phyloP scores from a whole-genome alignment of 2,329 filamentous ascomycete species.

The Exophiala spinifera region DNA sequence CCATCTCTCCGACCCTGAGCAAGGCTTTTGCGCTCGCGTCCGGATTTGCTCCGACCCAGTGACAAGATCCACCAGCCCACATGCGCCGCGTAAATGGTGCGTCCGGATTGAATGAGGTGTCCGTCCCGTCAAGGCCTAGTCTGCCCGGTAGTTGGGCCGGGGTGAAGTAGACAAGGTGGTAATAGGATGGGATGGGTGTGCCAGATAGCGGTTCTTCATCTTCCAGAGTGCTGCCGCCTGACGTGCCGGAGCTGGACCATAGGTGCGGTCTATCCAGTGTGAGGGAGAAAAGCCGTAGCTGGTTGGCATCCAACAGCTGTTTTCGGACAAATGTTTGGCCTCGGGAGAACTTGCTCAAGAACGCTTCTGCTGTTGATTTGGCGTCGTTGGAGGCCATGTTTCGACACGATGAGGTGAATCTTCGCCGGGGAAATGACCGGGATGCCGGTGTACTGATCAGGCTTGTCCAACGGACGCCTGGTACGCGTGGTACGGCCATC shows the following conservation, averaged over 20 bases:
- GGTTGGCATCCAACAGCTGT: conserved; percentile 60
- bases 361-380: conserved; percentile 29
- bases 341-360: conserved; percentile 43
- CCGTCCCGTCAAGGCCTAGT: conserved; percentile 60
- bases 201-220: conserved; percentile 39
- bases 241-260: conserved; percentile 40
- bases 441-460: too few species aligned
- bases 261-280: conserved; percentile 54
- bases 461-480: too few species aligned
- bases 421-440: background rate
- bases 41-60: conserved; percentile 42
- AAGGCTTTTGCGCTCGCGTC: conserved; percentile 33
- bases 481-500: too few species aligned
- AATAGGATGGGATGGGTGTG: conserved; percentile 56
- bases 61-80: conserved; percentile 64
- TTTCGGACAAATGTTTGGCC: conserved; percentile 42
- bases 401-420: conserved; percentile 8
- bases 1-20: conserved; percentile 55
- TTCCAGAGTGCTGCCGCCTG: conserved; percentile 23
- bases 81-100: conserved; percentile 61
- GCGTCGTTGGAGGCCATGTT: conserved; percentile 11
- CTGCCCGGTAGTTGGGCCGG: conserved; percentile 53
- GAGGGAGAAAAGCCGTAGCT: conserved; percentile 60
- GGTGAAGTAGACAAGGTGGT: conserved; percentile 64
- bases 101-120: conserved; percentile 58